A percentile compares a stretch with the other conserved stretches of the same genome.
These are phyloP conservation scores for Schizophyllum commune DNA, from an alignment of 1,284 basidiomycete species.

Conservation along the genomic window DNA sequence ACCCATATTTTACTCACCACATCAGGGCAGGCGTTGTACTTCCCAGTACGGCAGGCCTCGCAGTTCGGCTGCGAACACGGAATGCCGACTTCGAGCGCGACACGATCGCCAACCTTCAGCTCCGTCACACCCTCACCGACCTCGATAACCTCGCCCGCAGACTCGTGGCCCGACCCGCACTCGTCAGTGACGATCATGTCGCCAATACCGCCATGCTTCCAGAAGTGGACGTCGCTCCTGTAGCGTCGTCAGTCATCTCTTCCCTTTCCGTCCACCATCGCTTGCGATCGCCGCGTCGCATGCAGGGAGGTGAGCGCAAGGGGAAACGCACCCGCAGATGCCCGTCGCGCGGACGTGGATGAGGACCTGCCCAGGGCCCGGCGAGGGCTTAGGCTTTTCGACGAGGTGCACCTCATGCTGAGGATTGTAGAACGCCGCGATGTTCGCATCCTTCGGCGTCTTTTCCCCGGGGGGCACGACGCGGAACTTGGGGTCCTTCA, in stretches of 20 bases:
- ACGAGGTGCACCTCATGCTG: conserved; percentile 53
- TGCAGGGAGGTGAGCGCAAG: not conserved
- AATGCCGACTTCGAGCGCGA: conserved; percentile 57
- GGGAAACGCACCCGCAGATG: conserved; percentile 49
- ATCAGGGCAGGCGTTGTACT: conserved; percentile 51
- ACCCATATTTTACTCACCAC: conserved; percentile 20
- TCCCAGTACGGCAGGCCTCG: conserved; percentile 48
- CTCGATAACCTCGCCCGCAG: conserved; percentile 54
- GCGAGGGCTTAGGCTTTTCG: conserved; percentile 47
- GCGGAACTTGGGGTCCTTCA: conserved; percentile 44
- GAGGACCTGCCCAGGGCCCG: conserved; percentile 53
- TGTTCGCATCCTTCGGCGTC: conserved; percentile 37
- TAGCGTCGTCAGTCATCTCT: not conserved
- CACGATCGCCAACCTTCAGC: conserved; percentile 55
- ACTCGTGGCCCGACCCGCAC: conserved; percentile 61
- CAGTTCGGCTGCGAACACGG: conserved; percentile 54
- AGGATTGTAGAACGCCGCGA: conserved; percentile 56
- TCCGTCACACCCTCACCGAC: conserved; percentile 53
- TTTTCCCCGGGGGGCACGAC: conserved; percentile 39
- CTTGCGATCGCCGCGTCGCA: not conserved
- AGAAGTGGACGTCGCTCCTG: conserved; percentile 59
- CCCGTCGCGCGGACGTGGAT: conserved; percentile 56
- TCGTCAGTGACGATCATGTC: conserved; percentile 63
- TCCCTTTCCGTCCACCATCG: not conserved
- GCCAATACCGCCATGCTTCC: conserved; percentile 56